A percentile compares a stretch with the other conserved stretches of the same genome.
Conservation (phyloP, 495 filamentous ascomycete species). For the Hyphodiscus hymeniophilus region DNA sequence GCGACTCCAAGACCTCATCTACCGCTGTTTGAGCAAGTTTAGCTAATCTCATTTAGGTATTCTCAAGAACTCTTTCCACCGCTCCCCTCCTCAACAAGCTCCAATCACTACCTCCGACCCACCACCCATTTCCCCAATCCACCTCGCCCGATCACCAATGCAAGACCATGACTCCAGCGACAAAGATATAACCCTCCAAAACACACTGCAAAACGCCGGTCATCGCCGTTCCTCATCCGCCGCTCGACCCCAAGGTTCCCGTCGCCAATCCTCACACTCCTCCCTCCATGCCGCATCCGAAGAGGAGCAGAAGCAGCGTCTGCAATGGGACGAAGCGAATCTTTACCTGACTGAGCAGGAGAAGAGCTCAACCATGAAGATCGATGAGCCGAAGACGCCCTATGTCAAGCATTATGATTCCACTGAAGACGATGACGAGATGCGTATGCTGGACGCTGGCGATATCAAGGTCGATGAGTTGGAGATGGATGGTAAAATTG, state of each 20-base stretch:
- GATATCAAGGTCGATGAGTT: conserved; percentile 61
- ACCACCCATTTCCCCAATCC: conserved; percentile 36
- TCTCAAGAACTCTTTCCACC: conserved; percentile 78
- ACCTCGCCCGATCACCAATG: conserved; percentile 11
- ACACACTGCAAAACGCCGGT: conserved; percentile 90
- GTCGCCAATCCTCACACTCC: conserved; percentile 56
- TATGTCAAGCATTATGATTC: conserved; percentile 90
- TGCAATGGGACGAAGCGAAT: conserved; percentile 98
- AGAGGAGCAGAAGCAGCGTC: conserved; percentile 56
- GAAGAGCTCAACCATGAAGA: conserved; percentile 94
- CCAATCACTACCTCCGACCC: conserved; percentile 27
- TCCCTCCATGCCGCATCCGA: conserved; percentile 27
- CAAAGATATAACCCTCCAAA: conserved; percentile 84
- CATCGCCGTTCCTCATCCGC: conserved; percentile 76
- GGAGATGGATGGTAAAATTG: too few species aligned
- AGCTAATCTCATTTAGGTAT: conserved; percentile 48
- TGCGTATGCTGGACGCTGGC: conserved; percentile 47
- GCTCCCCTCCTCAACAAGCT: conserved; percentile 42
- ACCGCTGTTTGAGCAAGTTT: too few species aligned
- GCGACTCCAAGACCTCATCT: too few species aligned
- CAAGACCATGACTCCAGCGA: conserved; percentile 45
- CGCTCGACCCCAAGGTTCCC: conserved; percentile 47
- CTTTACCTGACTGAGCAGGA: conserved; percentile 94
- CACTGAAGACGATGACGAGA: conserved; percentile 72
- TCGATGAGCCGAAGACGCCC: conserved; percentile 95